These are phyloP conservation scores for Magnusiomyces fungicola DNA, from an alignment of 1,139 yeast species.

Conservation along the genomic window DNA sequence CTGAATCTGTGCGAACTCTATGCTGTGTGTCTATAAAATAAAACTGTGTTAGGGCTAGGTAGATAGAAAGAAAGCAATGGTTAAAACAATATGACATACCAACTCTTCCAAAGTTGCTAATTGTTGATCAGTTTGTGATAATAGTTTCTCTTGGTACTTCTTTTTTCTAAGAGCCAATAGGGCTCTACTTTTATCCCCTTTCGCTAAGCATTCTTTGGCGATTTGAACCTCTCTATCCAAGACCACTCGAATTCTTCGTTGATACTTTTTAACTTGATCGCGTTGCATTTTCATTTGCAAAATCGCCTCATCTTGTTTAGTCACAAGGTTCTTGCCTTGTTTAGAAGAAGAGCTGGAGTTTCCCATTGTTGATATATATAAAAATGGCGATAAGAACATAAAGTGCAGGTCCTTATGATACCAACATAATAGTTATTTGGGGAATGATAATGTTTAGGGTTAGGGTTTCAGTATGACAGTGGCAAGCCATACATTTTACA, in stretches of 20 bases:
- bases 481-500: too few species aligned
- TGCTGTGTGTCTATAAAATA: conserved; percentile 37
- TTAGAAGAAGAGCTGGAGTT: conserved; percentile 12
- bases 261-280: conserved; percentile 74
- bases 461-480: too few species aligned
- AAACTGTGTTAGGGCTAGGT: too few species aligned
- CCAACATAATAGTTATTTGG: too few species aligned
- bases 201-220: conserved; percentile 50
- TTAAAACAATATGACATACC: conserved; percentile 8
- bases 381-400: too few species aligned
- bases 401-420: too few species aligned
- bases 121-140: conserved; percentile 67
- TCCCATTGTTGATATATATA: conserved; percentile 9
- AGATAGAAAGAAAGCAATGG: too few species aligned
- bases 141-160: conserved; percentile 69
- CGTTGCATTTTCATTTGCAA: conserved; percentile 81
- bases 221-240: conserved; percentile 50
- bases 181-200: conserved; percentile 53
- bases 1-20: conserved; percentile 85
- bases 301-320: conserved; percentile 78
- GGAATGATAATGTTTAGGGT: too few species aligned
- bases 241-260: conserved; percentile 49
- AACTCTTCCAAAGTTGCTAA: conserved; percentile 60
- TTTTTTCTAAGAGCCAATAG: conserved; percentile 65
- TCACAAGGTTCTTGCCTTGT: conserved; percentile 35